Evolutionary conservation across 805 yeast genomes (phyloP), one percentile per base, ranked within the genome.

Genomic region (Starmerella davenportii): DNA sequence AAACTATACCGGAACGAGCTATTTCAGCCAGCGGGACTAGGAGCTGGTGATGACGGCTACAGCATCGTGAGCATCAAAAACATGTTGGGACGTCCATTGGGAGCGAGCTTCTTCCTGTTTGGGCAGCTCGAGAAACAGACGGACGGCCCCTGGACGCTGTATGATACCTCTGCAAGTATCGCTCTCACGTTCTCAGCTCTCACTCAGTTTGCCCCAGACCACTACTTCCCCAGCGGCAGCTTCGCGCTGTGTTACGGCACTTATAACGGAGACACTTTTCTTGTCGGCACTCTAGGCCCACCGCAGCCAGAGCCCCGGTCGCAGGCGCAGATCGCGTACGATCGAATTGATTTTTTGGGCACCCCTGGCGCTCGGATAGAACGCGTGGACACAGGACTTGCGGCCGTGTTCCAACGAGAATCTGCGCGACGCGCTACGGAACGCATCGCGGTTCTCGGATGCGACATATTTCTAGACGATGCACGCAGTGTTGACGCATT

Each of bases 291-390:
- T 4, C 65, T 90, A 37, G 77, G 79, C 3, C 94, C 82, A 43
- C 96, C 98, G 2, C 84, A 90, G 0, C 76, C 82, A 3, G 99
- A 90, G 54, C 64, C 69, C 45, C 64, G 95, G 42, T 74, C 67
- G 7, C 56, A 52, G 0, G 66, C 92, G 1, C 51, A 74, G 40
- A 85, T 78, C 20, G 75, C 76, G 1, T 74, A 74, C 43, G 96
- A 94, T 1, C 69, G 77, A 47, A 49, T 80, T 19, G 96, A 90
- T 55, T 76, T 84, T 47, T 57, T 68, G 40, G 74, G 68, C 13
- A 40, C 49, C 44, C 38, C 35, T 4, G 46, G 43, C 41, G 38
- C 50, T 4, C 45, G 49, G 2, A 21, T 51, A n/a, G 54, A 51
- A 38, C 70, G 81, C 45, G 63, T 82, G 5, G 87, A 79, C 55